Base-by-base conservation (phyloP, 208 protist genomes). In the Acanthamoeba healyi region DNA sequence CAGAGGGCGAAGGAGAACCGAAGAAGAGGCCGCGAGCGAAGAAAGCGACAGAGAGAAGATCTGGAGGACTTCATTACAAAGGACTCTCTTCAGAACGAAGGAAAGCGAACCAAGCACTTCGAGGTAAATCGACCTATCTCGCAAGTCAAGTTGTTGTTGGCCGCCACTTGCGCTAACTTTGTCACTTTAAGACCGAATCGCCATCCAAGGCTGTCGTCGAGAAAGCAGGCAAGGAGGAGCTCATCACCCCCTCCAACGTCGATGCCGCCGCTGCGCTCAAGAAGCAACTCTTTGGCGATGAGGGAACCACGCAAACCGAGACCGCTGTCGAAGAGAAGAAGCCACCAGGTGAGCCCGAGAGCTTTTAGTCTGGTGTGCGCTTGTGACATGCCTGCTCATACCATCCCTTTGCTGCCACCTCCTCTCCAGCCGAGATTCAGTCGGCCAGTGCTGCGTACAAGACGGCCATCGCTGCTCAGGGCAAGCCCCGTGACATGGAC, bases 1-100 rank as follows among this genome's bases (percentile, higher is more conserved):
- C 36, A 95, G 26, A 44, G 63, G 26, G 44, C 38, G 67, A 51
- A 51, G 51, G 94, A 94, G 36, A 29, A 29, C 24, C 1, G 51
- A 36, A 97, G 65, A n/a, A 54, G 95, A 34, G 61, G 34, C 40
- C 32, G 54, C 29, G 40, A 77, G 24, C n/a, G 34, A 92, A 95
- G 44, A 42, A 94, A 96, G 46, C 32, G 44, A 26, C 49, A 51
- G 79, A n/a, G 10, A 34, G 32, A 96, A 58, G 38, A 96, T n/a
- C 36, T 54, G 22, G 82, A 56, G 12, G 24, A 82, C 34, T 51
- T 54, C 38, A 15, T 82, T 51, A 32, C 72, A 9, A 42, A 81
- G 12, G 95, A 95, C 49, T n/a, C n/a, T n/a, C n/a, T n/a, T n/a
- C n/a, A n/a, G n/a, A 0, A 92, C 54, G 15, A 22, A 22, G 54